phyloP scores from a whole-genome alignment of 2,329 filamentous ascomycete genomes.

The Neocatenulostroma microsporum region DNA sequence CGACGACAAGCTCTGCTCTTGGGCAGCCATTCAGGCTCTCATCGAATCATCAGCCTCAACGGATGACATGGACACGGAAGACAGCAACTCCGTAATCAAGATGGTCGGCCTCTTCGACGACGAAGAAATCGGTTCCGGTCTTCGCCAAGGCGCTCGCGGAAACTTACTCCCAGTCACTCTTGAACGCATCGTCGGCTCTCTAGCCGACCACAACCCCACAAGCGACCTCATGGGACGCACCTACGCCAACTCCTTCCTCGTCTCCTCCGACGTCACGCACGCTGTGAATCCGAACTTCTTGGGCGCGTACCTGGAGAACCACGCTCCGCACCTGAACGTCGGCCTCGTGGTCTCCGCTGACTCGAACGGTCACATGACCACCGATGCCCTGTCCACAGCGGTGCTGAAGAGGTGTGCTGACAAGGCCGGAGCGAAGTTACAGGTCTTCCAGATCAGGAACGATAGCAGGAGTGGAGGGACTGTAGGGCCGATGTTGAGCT shows the following conservation, averaged over 20 bases:
- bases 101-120: constrained; percentile 93
- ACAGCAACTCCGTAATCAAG: constrained; percentile 63
- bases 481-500: constrained; percentile 84
- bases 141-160: constrained; percentile 80
- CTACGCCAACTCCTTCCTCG: constrained; percentile 83
- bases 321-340: constrained; percentile 80
- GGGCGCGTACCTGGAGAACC: constrained; percentile 73
- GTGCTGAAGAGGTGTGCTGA: constrained; percentile 73
- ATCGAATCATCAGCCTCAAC: no score
- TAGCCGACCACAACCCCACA: constrained; percentile 40
- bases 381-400: constrained; percentile 75
- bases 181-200: constrained; percentile 70
- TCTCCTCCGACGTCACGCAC: constrained; percentile 89
- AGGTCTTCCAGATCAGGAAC: constrained; percentile 92
- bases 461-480: constrained; percentile 85
- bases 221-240: constrained; percentile 64
- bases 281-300: constrained; percentile 93
- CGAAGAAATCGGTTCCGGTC: constrained; percentile 86
- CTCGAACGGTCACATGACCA: constrained; percentile 93
- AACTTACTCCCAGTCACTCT: constrained; percentile 81
- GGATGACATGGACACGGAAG: constrained; percentile 48
- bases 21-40: constrained; percentile 78
- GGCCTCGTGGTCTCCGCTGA: constrained; percentile 75
- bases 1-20: constrained; percentile 96
- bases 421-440: constrained; percentile 61